Evolutionary conservation across 179 eudicot genomes (phyloP), one percentile per base, ranked within the genome.

Genomic region (Corrigiola litoralis): DNA sequence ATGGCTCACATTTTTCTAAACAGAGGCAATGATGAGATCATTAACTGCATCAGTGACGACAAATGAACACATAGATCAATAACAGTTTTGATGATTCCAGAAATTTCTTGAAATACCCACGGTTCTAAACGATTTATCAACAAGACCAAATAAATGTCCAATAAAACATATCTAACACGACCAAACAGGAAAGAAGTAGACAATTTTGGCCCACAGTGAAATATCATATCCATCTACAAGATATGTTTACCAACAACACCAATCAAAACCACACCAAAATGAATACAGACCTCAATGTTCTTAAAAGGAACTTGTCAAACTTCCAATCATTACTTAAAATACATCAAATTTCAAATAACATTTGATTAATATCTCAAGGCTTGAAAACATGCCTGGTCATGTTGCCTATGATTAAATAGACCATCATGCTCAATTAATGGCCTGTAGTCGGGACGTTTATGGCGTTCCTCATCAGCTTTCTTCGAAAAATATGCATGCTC

Each of bases 391-490:
- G 82, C 99, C 90, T 88, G 81, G 58, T 78, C 73, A 65, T 44
- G 76, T 38, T 78, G 74, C 61, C 79, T 81, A 65, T 86, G 88
- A 77, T 81, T 74, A 70, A 78, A 67, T 32, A 91, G 77, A 47
- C 95, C 83, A 79, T 94, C 97, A 71, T 94, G 89, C 57, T 91
- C 96, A 74, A 86, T 66, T 46, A 91, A 28, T 36, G 96, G 85
- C 66, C 80, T 82, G 63, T 87, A 90, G 69, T 86, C 72, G 6
- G 81, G 65, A 64, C 95, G 96, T 37, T 75, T 90, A 40, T 76
- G 70, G 59, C 97, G 78, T 68, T 83, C 96, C 61, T 86, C 88
- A 58, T 85, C 81, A 61, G 97, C 99, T 62, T 67, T 77, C 66
- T 66, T 80, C 25, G 90, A 74, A 45, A 91, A 23, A 73, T 67